Evolutionary conservation across 225 moss, liverwort and hornwort genomes (phyloP), one percentile per base, ranked within the genome.

Genomic region (Marchantia paleacea): DNA sequence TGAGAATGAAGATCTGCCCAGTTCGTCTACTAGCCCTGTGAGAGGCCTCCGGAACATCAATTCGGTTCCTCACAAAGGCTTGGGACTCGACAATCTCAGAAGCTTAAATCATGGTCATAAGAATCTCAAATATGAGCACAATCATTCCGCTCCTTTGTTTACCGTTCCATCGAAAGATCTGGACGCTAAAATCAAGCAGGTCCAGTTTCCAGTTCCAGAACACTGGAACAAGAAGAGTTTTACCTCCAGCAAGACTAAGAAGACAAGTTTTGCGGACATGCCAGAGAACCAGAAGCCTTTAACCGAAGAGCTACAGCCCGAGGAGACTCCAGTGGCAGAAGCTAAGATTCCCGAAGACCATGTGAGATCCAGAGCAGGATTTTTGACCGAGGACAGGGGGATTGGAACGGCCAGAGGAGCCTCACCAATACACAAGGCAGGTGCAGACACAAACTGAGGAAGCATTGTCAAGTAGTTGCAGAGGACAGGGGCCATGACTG

Each of bases 361-460:
- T 3, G 7, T 8, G n/a, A 85, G 66, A 79, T 81, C 81, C 49
- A 85, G 86, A 75, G 85, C 87, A 0, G 90, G 94, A 5, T 96
- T 91, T 75, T 89, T 92, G 85, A 89, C 86, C 0, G 89, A 87
- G 52, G 89, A 89, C 18, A 89, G 89, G 61, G 92, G 94, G 0
- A 92, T 96, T 18, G 91, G 96, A 72, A 86, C 70, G 0, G 90
- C 82, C 0, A 81, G 92, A 39, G 91, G 84, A 39, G 84, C 88
- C 13, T 89, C 90, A 6, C 91, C 90, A 0, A 39, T 28, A 16
- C 79, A 89, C 86, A 91, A 93, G 91, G 92, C 86, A 84, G 81
- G 90, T 88, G 68, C 72, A 77, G 63, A 73, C 73, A 76, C 29
- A 7, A 67, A 57, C 73, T 81, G 62, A 74, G 22, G 10, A 3